phyloP scores from a whole-genome alignment of 148 eudicot species.

The Arctostaphylos glauca region DNA sequence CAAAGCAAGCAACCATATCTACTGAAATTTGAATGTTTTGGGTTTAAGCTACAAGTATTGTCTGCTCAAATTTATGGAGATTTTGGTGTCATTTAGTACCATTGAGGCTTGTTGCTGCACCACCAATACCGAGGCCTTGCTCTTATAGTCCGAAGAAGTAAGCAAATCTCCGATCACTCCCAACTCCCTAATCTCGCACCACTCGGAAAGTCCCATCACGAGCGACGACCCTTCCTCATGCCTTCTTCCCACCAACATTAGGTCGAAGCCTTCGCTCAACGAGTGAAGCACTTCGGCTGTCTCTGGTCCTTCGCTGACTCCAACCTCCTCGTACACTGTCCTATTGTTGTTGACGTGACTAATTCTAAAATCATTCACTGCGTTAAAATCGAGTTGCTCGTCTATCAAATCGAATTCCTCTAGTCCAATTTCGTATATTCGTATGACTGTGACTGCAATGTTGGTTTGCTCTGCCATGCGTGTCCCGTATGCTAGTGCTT shows the following conservation, averaged over 20 bases:
- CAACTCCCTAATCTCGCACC: constrained; percentile 5
- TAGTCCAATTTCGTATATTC: constrained; percentile 17
- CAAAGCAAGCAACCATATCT: too few relatives aligned
- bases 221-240: background rate
- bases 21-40: background rate
- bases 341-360: background rate
- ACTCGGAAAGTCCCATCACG: background rate
- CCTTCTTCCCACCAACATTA: background rate
- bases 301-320: constrained; percentile 1
- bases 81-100: background rate
- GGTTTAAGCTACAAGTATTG: background rate
- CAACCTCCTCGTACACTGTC: background rate
- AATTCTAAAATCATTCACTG: background rate
- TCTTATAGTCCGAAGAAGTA: background rate
- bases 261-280: background rate
- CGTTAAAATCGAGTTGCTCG: background rate
- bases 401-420: background rate
- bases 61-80: background rate
- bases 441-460: constrained; percentile 19
- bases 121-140: constrained; percentile 2
- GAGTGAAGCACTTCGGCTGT: background rate
- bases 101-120: background rate
- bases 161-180: constrained; percentile 1
- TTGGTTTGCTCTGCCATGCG: constrained; percentile 30
- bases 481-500: constrained; percentile 32